These are phyloP conservation scores for Trichoderma orchidacearum DNA, from an alignment of 495 filamentous ascomycete genomes.

Conservation along the genomic window DNA sequence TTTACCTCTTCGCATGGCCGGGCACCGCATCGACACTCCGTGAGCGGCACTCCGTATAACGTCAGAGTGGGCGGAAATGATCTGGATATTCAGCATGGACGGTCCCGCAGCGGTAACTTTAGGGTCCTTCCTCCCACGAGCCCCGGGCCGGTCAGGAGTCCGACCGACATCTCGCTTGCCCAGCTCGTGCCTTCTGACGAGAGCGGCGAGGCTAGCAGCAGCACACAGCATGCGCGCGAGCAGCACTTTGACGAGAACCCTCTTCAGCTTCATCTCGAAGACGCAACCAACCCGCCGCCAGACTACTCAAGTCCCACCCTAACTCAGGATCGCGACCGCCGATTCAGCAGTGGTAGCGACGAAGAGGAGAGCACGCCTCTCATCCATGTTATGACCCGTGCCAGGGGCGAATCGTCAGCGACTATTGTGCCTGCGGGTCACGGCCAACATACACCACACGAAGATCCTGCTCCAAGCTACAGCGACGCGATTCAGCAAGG, in stretches of 20 bases:
- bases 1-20: slow-evolving; percentile 44
- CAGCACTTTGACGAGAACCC: slow-evolving; percentile 16
- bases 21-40: slow-evolving; percentile 35
- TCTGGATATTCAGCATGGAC: slow-evolving; percentile 29
- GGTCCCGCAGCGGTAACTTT: slow-evolving; percentile 46
- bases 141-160: slow-evolving; percentile 78
- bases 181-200: slow-evolving; percentile 59
- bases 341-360: slow-evolving; percentile 21
- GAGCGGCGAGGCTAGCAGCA: slow-evolving; percentile 58
- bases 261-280: slow-evolving; percentile 22
- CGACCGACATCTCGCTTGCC: slow-evolving; percentile 94
- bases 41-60: slow-evolving; percentile 11
- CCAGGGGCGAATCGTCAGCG: slow-evolving; percentile 26
- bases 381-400: slow-evolving; percentile 20
- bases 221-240: slow-evolving; percentile 14
- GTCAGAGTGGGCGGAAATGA: background rate
- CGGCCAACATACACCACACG: slow-evolving; percentile 7
- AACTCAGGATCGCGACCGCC: slow-evolving; percentile 32
- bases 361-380: slow-evolving; percentile 26
- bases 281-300: slow-evolving; percentile 37
- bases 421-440: slow-evolving; percentile 13
- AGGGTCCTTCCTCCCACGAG: slow-evolving; percentile 60
- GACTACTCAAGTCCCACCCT: slow-evolving; percentile 62
- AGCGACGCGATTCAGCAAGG: slow-evolving; percentile 46
- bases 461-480: slow-evolving; percentile 49